Evolutionary conservation across 2,329 filamentous ascomycete species (phyloP).

Genomic region (Anthostomella pinea): DNA sequence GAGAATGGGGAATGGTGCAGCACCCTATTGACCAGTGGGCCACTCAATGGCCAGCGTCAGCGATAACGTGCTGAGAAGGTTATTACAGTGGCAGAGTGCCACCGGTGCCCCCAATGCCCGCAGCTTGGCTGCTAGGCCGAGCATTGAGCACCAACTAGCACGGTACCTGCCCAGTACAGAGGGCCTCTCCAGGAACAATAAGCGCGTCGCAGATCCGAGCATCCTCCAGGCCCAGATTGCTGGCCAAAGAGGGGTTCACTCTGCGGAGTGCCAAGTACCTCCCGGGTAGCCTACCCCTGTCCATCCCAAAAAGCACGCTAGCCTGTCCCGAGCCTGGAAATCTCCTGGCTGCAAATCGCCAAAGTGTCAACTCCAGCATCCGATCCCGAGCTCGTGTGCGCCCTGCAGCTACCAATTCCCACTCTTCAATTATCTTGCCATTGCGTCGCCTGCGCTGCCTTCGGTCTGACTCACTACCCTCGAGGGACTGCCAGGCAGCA

Average conservation of each 20-base stretch:
- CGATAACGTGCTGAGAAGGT: too few relatives aligned
- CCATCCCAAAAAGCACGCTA: constrained; percentile 14
- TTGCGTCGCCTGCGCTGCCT: constrained; percentile 6
- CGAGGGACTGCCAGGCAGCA: constrained; percentile 26
- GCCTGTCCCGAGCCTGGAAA: constrained; percentile 16
- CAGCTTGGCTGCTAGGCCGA: too few relatives aligned
- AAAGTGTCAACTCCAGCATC: constrained; percentile 26
- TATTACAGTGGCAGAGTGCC: too few relatives aligned
- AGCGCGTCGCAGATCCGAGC: too few relatives aligned
- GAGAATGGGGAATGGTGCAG: constrained; percentile 2
- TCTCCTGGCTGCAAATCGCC: constrained; percentile 19
- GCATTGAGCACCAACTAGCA: too few relatives aligned
- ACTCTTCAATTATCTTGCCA: constrained; percentile 1
- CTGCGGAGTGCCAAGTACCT: constrained; percentile 1
- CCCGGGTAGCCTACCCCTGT: not conserved
- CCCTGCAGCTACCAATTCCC: not conserved
- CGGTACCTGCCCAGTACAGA: too few relatives aligned
- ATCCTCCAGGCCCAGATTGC: too few relatives aligned
- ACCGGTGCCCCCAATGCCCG: not conserved
- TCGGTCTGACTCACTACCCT: constrained; percentile 5
- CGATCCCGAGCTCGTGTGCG: constrained; percentile 9
- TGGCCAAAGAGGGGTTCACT: not conserved
- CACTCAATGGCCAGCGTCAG: too few relatives aligned
- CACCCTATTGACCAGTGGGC: too few relatives aligned
- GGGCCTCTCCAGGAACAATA: too few relatives aligned